These are phyloP conservation scores for Rhypophila decipiens DNA, from an alignment of 495 filamentous ascomycete species.

Conservation along the genomic window DNA sequence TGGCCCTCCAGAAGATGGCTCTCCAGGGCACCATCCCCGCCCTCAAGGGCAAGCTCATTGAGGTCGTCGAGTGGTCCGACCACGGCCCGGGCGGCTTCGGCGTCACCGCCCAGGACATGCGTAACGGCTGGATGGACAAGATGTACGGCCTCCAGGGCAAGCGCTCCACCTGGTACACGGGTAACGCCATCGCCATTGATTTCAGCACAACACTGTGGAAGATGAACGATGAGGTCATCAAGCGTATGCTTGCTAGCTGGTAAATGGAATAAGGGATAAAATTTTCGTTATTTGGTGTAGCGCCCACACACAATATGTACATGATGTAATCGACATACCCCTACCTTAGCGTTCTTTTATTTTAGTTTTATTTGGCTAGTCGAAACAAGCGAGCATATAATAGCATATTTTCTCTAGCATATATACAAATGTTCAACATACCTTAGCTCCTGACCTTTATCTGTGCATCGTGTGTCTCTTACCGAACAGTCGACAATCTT, in stretches of 20 bases:
- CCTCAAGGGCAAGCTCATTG: slow-evolving; percentile 5
- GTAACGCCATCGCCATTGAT: slow-evolving; percentile 32
- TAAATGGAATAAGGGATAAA: too few species aligned
- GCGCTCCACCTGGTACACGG: slow-evolving; percentile 48
- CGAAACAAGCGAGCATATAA: too few species aligned
- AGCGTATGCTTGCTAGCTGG: slow-evolving; percentile 10
- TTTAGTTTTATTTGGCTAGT: too few species aligned
- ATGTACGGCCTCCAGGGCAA: slow-evolving; percentile 47
- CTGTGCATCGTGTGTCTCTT: too few species aligned
- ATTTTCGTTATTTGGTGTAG: too few species aligned
- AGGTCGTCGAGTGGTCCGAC: slow-evolving; percentile 27
- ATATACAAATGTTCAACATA: too few species aligned
- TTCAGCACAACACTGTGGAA: slow-evolving; percentile 35
- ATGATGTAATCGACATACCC: too few species aligned
- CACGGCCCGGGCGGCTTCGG: slow-evolving; percentile 34
- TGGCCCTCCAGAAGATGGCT: slow-evolving; percentile 19
- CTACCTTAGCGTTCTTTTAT: too few species aligned
- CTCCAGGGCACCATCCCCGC: slow-evolving; percentile 17
- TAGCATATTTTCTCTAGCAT: too few species aligned
- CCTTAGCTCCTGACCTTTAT: too few species aligned
- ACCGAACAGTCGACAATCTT: too few species aligned
- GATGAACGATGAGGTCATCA: slow-evolving; percentile 28
- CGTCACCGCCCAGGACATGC: slow-evolving; percentile 16
- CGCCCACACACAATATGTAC: too few species aligned
- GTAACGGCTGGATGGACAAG: slow-evolving; percentile 41